Percentiles rank a stretch among this genome's conserved stretches.
phyloP scores from a whole-genome alignment of 345 rosid genomes.

The Lagerstroemia speciosa region DNA sequence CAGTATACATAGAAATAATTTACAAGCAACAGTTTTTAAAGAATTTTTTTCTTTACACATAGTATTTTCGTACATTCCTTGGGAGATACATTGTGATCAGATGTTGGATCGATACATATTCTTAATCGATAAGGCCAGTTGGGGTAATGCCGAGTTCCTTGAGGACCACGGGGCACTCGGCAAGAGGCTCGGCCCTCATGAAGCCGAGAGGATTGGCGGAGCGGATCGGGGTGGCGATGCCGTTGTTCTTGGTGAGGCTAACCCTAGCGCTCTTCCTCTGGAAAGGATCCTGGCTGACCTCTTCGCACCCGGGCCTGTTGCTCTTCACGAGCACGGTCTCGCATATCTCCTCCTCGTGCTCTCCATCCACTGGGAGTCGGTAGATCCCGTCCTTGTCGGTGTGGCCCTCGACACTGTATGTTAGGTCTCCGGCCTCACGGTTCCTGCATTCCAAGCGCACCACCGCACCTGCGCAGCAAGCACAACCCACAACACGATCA shows the following conservation, averaged over 20 bases:
- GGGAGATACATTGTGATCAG: background rate
- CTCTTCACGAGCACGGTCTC: conserved; percentile 37
- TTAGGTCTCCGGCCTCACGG: conserved; percentile 24
- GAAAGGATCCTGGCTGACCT: conserved; percentile 24
- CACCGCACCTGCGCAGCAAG: conserved; percentile 31
- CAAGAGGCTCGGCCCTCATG: conserved; percentile 35
- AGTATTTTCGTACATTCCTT: no score
- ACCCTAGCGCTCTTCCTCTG: conserved; percentile 33
- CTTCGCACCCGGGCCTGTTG: conserved; percentile 38
- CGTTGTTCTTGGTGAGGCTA: conserved; percentile 40
- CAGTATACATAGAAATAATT: no score
- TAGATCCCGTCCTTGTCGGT: conserved; percentile 37
- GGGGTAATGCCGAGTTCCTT: conserved; percentile 47
- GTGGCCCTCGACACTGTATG: conserved; percentile 28
- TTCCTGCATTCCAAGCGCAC: conserved; percentile 52
- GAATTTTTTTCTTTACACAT: no score
- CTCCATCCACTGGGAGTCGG: conserved; percentile 37
- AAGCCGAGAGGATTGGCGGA: conserved; percentile 55
- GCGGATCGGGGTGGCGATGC: conserved; percentile 29
- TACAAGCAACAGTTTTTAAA: no score
- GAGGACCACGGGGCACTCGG: conserved; percentile 40
- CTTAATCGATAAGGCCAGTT: conserved; percentile 3
- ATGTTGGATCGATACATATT: background rate
- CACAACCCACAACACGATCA: no score
- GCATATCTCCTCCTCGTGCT: conserved; percentile 60